Percentiles rank a stretch among this genome's conserved stretches.
Conservation (phyloP, 2,329 filamentous ascomycete genomes). For the Boeremia lycopersici region DNA sequence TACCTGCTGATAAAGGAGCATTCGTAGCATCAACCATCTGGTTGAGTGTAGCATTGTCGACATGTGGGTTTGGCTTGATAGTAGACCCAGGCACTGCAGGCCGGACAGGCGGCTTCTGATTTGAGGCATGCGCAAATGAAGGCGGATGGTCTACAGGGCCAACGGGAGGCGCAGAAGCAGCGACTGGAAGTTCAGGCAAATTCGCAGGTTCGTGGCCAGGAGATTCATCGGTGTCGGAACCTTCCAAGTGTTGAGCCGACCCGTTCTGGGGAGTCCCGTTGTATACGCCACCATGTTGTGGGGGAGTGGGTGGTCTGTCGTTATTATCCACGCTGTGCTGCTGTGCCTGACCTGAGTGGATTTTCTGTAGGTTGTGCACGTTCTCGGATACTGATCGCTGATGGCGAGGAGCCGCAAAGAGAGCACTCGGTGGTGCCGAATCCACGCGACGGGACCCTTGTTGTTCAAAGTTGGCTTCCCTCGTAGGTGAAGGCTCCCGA, state of each 20-base stretch:
- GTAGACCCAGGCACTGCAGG: constrained; percentile 74
- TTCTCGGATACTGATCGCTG: constrained; percentile 57
- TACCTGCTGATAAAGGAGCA: constrained; percentile 48
- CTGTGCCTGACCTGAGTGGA: constrained; percentile 49
- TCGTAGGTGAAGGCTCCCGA: constrained; percentile 51
- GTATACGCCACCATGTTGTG: constrained; percentile 43
- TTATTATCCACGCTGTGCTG: constrained; percentile 41
- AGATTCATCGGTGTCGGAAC: constrained; percentile 39
- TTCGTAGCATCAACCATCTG: constrained; percentile 77
- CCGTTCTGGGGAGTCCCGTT: constrained; percentile 26
- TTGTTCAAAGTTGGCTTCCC: constrained; percentile 32
- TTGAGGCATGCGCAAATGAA: constrained; percentile 76
- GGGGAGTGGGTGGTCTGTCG: constrained; percentile 48
- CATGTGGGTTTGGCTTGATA: constrained; percentile 78
- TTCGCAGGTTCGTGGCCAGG: constrained; percentile 34
- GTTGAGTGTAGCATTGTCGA: constrained; percentile 80
- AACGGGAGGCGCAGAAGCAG: constrained; percentile 57
- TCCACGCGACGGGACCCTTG: constrained; percentile 49
- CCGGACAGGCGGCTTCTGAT: constrained; percentile 70
- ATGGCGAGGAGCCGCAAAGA: constrained; percentile 46
- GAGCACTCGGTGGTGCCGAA: constrained; percentile 48
- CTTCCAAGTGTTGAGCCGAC: constrained; percentile 31
- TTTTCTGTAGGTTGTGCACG: constrained; percentile 49
- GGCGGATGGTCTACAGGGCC: constrained; percentile 81
- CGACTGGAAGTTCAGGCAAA: constrained; percentile 44